Conservation (phyloP, 805 yeast genomes). For the Yarrowia deformans region DNA sequence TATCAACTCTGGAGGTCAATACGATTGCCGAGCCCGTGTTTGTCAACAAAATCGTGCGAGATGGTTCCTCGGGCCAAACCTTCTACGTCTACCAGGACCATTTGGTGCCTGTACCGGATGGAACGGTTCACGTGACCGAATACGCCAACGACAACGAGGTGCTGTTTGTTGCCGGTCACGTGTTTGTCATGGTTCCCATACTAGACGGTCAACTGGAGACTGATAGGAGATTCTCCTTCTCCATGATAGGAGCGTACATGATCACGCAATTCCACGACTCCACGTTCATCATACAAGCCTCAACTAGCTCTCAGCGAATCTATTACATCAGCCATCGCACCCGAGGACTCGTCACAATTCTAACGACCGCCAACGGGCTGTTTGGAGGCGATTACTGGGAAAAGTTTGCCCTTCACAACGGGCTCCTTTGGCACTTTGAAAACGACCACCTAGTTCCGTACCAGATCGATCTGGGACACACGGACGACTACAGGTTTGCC, state of each 20-base stretch:
- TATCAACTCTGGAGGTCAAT: conserved; percentile 13
- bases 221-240: neutral
- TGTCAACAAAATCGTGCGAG: neutral
- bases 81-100: neutral
- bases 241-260: conserved; percentile 16
- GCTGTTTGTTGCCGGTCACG: conserved; percentile 5
- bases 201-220: neutral
- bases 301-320: neutral
- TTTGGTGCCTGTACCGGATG: neutral
- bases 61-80: neutral
- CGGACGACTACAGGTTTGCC: neutral
- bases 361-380: neutral
- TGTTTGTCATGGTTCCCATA: neutral
- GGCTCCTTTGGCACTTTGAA: conserved; percentile 14
- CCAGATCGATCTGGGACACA: neutral
- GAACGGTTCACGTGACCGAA: conserved; percentile 8
- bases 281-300: conserved; percentile 6
- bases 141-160: neutral
- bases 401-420: conserved; percentile 14
- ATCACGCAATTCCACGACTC: conserved; percentile 19
- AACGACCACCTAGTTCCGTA: neutral
- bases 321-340: neutral
- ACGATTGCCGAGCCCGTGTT: neutral
- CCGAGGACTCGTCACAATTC: neutral
- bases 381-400: conserved; percentile 27